These are phyloP conservation scores for Atkinsonella texensis DNA, from an alignment of 2,329 filamentous ascomycete species.

Conservation along the genomic window DNA sequence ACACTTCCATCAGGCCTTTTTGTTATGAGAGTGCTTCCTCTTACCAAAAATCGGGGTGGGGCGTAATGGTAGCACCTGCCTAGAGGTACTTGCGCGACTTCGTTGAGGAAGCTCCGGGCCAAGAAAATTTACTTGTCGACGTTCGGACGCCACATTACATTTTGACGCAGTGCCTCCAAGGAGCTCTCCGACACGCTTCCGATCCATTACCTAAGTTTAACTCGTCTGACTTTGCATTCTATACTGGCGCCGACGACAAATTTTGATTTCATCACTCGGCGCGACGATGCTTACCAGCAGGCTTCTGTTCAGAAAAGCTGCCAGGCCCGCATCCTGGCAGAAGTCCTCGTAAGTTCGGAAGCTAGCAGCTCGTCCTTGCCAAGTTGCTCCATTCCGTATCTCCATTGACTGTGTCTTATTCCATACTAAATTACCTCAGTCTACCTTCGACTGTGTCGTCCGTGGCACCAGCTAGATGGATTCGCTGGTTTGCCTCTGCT, in stretches of 20 bases:
- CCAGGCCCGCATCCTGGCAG: conserved; percentile 42
- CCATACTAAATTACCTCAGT: conserved; percentile 19
- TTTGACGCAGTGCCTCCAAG: conserved; percentile 2
- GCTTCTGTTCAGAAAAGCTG: conserved; percentile 46
- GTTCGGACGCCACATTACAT: conserved; percentile 1
- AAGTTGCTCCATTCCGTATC: background rate
- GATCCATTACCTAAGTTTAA: background rate
- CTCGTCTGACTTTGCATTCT: conserved; percentile 6
- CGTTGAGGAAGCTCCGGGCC: background rate
- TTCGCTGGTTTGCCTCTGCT: conserved; percentile 46
- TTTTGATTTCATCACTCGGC: conserved; percentile 11
- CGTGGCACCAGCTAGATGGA: conserved; percentile 32
- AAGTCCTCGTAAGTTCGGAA: conserved; percentile 36
- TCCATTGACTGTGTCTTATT: background rate
- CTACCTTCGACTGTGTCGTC: conserved; percentile 37
- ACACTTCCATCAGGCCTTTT: no score
- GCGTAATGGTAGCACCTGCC: no score
- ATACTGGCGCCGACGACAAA: conserved; percentile 15
- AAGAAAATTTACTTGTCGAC: background rate
- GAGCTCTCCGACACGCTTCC: conserved; percentile 9
- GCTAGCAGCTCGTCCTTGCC: conserved; percentile 1
- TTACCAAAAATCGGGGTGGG: no score
- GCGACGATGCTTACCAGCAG: conserved; percentile 47
- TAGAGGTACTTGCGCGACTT: background rate
- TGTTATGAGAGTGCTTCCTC: no score